Evolutionary conservation across 75 land plant species (phyloP).

Genomic region (Cunninghamia lanceolata): DNA sequence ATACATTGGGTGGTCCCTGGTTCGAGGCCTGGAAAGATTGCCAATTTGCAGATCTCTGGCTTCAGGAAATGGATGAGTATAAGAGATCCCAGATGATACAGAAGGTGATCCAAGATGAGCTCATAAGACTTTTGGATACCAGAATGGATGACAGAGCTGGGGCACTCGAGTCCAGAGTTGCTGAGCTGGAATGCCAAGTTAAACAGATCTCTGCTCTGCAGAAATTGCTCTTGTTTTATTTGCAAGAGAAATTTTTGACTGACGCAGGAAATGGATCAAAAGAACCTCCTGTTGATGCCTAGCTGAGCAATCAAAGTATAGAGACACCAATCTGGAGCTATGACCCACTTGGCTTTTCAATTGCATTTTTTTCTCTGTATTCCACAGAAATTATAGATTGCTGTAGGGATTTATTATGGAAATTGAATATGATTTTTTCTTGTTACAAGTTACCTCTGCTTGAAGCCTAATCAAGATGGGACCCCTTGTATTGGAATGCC

Average conservation of each 20-base stretch:
- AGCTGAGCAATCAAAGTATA: too few species aligned
- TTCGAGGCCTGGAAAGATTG: conserved; percentile 81
- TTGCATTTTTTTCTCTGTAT: too few species aligned
- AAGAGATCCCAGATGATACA: conserved; percentile 7
- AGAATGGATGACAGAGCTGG: conserved; percentile 14
- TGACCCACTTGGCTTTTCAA: too few species aligned
- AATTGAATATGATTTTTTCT: too few species aligned
- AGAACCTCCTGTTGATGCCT: too few species aligned
- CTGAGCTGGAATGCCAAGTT: conserved; percentile 8
- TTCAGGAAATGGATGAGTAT: conserved; percentile 54
- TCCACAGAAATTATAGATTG: too few species aligned
- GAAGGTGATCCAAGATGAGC: conserved; percentile 16
- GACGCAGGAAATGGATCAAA: neutral
- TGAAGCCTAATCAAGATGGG: too few species aligned
- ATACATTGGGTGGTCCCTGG: conserved; percentile 79
- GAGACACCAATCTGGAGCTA: too few species aligned
- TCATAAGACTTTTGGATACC: conserved; percentile 5
- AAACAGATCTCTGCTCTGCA: conserved; percentile 13
- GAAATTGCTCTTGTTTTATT: conserved; percentile 9
- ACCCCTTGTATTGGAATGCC: too few species aligned
- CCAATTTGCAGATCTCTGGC: conserved; percentile 65
- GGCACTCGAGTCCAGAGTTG: conserved; percentile 1
- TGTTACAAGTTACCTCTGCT: too few species aligned
- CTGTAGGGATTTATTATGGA: too few species aligned
- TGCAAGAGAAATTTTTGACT: conserved; percentile 9